These are phyloP conservation scores for Grigorovia yakushimaensis DNA, from an alignment of 805 yeast species.

Conservation along the genomic window DNA sequence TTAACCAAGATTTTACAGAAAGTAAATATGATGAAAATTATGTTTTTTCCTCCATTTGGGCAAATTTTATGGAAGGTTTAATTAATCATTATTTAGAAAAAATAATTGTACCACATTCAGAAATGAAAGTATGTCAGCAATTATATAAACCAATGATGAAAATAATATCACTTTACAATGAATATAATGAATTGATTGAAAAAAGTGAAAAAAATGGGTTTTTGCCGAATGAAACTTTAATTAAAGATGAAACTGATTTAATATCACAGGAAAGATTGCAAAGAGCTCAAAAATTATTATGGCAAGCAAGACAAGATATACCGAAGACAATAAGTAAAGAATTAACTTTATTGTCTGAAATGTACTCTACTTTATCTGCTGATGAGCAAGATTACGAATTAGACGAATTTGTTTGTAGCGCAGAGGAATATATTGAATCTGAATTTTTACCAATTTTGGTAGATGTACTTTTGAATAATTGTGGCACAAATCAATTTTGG, in stretches of 20 bases:
- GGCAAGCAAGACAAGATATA: slow-evolving; percentile 29
- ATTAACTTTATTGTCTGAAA: slow-evolving; percentile 26
- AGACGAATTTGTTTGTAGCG: slow-evolving; percentile 30
- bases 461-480: slow-evolving; percentile 24
- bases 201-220: slow-evolving; percentile 29
- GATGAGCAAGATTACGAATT: slow-evolving; percentile 31
- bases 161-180: slow-evolving; percentile 28
- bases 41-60: slow-evolving; percentile 31
- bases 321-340: slow-evolving; percentile 30
- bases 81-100: slow-evolving; percentile 30
- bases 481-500: slow-evolving; percentile 25
- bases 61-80: slow-evolving; percentile 31
- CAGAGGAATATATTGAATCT: slow-evolving; percentile 30
- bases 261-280: slow-evolving; percentile 22
- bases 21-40: slow-evolving; percentile 26
- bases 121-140: slow-evolving; percentile 30
- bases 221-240: slow-evolving; percentile 10
- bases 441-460: slow-evolving; percentile 28
- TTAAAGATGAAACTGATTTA: slow-evolving; percentile 7
- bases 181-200: slow-evolving; percentile 29
- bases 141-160: slow-evolving; percentile 31
- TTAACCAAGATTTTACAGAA: slow-evolving; percentile 26
- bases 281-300: slow-evolving; percentile 24
- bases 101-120: slow-evolving; percentile 28
- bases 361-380: slow-evolving; percentile 29